These are phyloP conservation scores for Cyanophora paradoxa DNA, from an alignment of 78 protist species.

Conservation along the genomic window DNA sequence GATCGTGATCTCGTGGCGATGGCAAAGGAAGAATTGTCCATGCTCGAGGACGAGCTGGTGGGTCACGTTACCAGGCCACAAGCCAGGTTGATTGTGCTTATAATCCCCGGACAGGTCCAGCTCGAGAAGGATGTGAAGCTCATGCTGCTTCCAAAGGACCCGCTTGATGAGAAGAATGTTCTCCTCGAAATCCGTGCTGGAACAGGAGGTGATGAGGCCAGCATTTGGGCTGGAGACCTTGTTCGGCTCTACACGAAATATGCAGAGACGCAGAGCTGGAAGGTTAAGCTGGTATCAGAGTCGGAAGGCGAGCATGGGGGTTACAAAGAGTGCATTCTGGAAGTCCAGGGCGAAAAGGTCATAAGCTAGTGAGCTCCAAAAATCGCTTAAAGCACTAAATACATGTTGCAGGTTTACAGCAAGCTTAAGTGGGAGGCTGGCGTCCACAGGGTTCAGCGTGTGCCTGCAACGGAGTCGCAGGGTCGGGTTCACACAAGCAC, in stretches of 20 bases:
- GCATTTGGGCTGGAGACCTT: conserved; percentile 3
- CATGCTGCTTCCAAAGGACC: conserved; percentile 32
- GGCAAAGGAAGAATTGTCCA: background rate
- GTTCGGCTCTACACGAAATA: conserved; percentile 13
- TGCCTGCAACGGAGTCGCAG: conserved; percentile 36
- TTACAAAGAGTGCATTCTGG: background rate
- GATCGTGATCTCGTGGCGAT: background rate
- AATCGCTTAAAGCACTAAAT: background rate
- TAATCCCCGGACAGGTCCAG: no score
- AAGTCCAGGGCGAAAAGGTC: background rate
- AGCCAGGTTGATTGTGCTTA: no score
- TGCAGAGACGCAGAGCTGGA: conserved; percentile 15
- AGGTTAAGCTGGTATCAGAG: no score
- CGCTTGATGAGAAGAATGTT: conserved; percentile 29
- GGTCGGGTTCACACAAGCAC: conserved; percentile 13
- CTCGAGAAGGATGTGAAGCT: conserved; percentile 16
- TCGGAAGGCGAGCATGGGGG: no score
- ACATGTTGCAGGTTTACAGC: conserved; percentile 6
- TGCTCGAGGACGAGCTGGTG: background rate
- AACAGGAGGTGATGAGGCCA: conserved; percentile 34
- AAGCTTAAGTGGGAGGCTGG: conserved; percentile 25
- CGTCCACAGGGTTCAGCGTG: conserved; percentile 36
- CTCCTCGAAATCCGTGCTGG: conserved; percentile 42
- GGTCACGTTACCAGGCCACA: no score
- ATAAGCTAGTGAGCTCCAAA: background rate